Evolutionary conservation across 768 basidiomycete genomes (phyloP), one percentile per base, ranked within the genome.

Genomic region (Aureoboletus auriporus): DNA sequence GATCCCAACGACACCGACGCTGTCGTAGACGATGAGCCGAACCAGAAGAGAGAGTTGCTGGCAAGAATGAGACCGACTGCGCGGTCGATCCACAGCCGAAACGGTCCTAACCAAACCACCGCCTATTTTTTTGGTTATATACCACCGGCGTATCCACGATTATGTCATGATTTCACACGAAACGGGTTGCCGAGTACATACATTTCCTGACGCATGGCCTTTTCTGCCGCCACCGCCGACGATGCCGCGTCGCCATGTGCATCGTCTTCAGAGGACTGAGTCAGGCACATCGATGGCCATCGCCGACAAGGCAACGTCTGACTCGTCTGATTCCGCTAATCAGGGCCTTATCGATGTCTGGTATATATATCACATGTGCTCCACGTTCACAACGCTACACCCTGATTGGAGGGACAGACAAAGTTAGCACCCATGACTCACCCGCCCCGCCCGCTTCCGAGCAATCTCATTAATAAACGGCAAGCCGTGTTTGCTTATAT

Each of bases 41-140:
- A 44, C 50, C 54, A 57, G 57, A 62, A 64, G 59, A 56, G 54
- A 64, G 56, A 59, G 59, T 54, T 56, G 54, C 39, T 65, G 64
- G 63, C 69, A 59, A 66, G 65, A 66, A 68, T 52, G 59, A 68
- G 70, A 73, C 71, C 73, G 71, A 72, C 73, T 69, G 66, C 60
- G 62, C 60, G 59, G 71, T 74, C 73, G 72, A 74, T 73, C 72
- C 73, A 69, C 65, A 68, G 67, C 66, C 66, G 61, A 63, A 60
- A 66, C 65, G 52, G 61, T 53, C 55, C 57, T 66, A 42, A 44
- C 38, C 16, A 56, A 57, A 38, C 35, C 29, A 29, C 17, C 26
- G 14, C 14, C 46, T 31, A 16, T 40, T 61, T 65, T 64, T 67
- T 61, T 30, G 38, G 26, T 46, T 67, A 59, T 57, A 67, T 61